Conservation (phyloP, 2,329 filamentous ascomycete species). For the Ophiosphaerella korrae region DNA sequence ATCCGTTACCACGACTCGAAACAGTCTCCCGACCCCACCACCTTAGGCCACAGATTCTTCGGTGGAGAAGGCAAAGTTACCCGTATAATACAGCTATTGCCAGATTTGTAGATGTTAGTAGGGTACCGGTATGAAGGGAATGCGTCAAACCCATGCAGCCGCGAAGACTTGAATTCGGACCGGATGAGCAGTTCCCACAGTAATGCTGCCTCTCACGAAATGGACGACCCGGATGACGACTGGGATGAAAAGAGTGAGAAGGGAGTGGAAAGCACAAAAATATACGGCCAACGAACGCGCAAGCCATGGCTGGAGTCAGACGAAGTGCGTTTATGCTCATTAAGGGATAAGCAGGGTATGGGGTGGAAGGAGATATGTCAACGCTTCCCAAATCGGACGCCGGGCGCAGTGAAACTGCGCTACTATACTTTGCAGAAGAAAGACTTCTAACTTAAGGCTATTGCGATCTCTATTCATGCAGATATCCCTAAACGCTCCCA, state of each 20-base stretch:
- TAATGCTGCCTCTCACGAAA: constrained; percentile 8
- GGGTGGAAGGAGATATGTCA: constrained; percentile 9
- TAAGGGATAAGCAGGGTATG: constrained; percentile 10
- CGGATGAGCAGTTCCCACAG: constrained; percentile 9
- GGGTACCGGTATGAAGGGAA: constrained; percentile 10
- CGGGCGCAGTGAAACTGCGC: too few relatives aligned
- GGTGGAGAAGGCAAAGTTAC: constrained; percentile 14
- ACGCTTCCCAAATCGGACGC: too few relatives aligned
- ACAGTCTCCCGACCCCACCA: constrained; percentile 4
- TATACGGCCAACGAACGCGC: constrained; percentile 7
- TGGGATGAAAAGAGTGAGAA: constrained; percentile 8
- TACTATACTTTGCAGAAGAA: too few relatives aligned
- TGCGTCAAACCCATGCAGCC: constrained; percentile 4
- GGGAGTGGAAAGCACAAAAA: constrained; percentile 6
- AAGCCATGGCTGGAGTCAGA: constrained; percentile 8
- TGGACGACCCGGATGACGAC: constrained; percentile 10
- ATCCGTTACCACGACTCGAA: constrained; percentile 11
- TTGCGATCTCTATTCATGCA: too few relatives aligned
- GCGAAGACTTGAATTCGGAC: constrained; percentile 11
- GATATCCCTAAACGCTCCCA: too few relatives aligned
- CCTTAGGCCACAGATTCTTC: constrained; percentile 8
- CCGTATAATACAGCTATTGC: too few relatives aligned
- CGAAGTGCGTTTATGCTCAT: constrained; percentile 11
- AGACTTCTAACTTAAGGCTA: too few relatives aligned
- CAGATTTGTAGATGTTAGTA: constrained; percentile 16